These are phyloP conservation scores for Zygotorulaspora chibaensis DNA, from an alignment of 805 yeast species.

Conservation along the genomic window DNA sequence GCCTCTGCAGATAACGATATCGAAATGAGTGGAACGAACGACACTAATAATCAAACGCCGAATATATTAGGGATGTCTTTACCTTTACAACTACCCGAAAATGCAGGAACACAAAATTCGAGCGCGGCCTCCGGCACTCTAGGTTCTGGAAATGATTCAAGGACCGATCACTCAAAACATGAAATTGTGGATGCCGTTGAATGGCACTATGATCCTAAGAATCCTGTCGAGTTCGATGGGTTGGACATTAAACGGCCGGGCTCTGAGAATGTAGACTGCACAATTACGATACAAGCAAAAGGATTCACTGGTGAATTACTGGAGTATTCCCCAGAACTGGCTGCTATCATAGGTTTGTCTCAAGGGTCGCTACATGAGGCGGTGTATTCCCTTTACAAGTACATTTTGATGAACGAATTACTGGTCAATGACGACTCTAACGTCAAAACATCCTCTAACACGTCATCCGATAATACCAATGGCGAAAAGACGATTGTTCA, in stretches of 20 bases:
- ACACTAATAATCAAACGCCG: background rate
- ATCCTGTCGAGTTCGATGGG: slow-evolving; percentile 71
- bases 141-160: background rate
- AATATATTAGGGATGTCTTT: slow-evolving; percentile 11
- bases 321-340: slow-evolving; percentile 56
- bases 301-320: slow-evolving; percentile 64
- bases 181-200: slow-evolving; percentile 49
- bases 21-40: slow-evolving; percentile 10
- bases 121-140: background rate
- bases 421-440: slow-evolving; percentile 29
- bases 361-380: slow-evolving; percentile 87
- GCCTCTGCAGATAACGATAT: slow-evolving; percentile 11
- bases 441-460: slow-evolving; percentile 8
- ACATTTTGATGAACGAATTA: slow-evolving; percentile 62
- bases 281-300: slow-evolving; percentile 76
- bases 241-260: slow-evolving; percentile 84
- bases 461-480: slow-evolving; percentile 20
- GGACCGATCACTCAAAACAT: background rate
- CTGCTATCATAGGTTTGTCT: slow-evolving; percentile 65
- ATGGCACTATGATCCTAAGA: slow-evolving; percentile 74
- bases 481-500: slow-evolving; percentile 53
- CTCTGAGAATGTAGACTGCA: slow-evolving; percentile 54
- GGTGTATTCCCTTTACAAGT: slow-evolving; percentile 75
- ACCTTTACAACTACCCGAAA: slow-evolving; percentile 17
- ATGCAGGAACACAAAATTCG: slow-evolving; percentile 29